phyloP scores from a whole-genome alignment of 192 early-diverging fungal species.

The Cetraspora pellucida region DNA sequence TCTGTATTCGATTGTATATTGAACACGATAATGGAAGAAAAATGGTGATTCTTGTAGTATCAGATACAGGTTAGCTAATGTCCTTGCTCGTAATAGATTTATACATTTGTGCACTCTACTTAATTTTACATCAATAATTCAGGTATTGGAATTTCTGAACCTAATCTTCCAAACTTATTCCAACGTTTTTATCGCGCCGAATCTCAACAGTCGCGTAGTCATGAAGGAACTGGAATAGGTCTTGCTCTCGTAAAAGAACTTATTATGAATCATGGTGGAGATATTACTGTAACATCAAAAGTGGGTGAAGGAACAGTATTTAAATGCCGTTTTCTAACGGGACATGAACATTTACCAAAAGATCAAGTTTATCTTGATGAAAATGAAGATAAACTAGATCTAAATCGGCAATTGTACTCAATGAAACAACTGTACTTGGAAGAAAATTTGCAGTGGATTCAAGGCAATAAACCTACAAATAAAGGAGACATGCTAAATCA shows the following conservation, averaged over 20 bases:
- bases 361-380: not conserved
- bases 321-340: constrained; percentile 51
- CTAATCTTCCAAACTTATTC: too few species aligned
- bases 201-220: too few species aligned
- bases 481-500: too few species aligned
- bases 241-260: constrained; percentile 40
- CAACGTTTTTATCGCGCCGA: too few species aligned
- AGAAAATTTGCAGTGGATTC: constrained; percentile 40
- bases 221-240: too few species aligned
- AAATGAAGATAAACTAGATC: too few species aligned
- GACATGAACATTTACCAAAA: too few species aligned
- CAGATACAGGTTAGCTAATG: constrained; percentile 46
- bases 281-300: constrained; percentile 42
- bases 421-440: constrained; percentile 38
- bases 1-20: constrained; percentile 51
- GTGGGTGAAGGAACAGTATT: constrained; percentile 54
- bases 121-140: too few species aligned
- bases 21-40: constrained; percentile 42
- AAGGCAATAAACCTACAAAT: too few species aligned
- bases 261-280: constrained; percentile 55
- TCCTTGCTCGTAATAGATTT: too few species aligned
- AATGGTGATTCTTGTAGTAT: constrained; percentile 40
- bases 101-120: too few species aligned
- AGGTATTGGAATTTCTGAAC: constrained; percentile 57
- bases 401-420: constrained; percentile 21